phyloP scores from a whole-genome alignment of 495 filamentous ascomycete species.

The Penicillium dipodomyicola region DNA sequence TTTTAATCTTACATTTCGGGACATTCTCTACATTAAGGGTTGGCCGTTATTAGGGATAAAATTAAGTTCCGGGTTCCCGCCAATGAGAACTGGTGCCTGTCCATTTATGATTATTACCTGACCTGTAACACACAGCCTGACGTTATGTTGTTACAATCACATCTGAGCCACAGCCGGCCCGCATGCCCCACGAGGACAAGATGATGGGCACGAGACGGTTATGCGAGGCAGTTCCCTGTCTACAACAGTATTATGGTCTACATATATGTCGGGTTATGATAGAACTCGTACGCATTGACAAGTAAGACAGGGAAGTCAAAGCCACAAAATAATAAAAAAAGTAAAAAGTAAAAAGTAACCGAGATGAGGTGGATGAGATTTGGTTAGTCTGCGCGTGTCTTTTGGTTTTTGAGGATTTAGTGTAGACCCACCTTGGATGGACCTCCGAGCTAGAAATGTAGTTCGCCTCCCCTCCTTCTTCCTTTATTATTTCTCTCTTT shows the following conservation, averaged over 20 bases:
- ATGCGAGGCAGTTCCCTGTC: not conserved
- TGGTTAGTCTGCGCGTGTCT: not conserved
- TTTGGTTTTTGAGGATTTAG: not conserved
- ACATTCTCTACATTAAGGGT: slow-evolving; percentile 6
- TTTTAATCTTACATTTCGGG: slow-evolving; percentile 3
- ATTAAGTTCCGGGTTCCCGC: not conserved
- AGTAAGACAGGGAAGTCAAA: not conserved
- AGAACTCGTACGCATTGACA: not conserved
- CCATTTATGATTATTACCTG: not conserved
- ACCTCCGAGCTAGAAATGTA: slow-evolving; percentile 12
- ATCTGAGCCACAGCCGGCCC: slow-evolving; percentile 1
- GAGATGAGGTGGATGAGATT: slow-evolving; percentile 1
- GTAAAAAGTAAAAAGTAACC: not conserved
- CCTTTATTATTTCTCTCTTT: slow-evolving; percentile 21
- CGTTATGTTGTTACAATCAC: not conserved
- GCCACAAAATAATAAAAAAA: not conserved
- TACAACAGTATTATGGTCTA: not conserved
- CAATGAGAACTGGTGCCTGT: not conserved
- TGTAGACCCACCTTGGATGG: not conserved
- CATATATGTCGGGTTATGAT: not conserved
- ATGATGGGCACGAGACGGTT: not conserved
- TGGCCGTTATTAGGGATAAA: not conserved
- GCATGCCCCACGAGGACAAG: slow-evolving; percentile 6
- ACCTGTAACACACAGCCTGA: not conserved
- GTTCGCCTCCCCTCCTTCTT: slow-evolving; percentile 25